A percentile compares a stretch with the other conserved stretches of the same genome.
phyloP scores from a whole-genome alignment of 2,329 filamentous ascomycete species.

The Polychaeton citri region DNA sequence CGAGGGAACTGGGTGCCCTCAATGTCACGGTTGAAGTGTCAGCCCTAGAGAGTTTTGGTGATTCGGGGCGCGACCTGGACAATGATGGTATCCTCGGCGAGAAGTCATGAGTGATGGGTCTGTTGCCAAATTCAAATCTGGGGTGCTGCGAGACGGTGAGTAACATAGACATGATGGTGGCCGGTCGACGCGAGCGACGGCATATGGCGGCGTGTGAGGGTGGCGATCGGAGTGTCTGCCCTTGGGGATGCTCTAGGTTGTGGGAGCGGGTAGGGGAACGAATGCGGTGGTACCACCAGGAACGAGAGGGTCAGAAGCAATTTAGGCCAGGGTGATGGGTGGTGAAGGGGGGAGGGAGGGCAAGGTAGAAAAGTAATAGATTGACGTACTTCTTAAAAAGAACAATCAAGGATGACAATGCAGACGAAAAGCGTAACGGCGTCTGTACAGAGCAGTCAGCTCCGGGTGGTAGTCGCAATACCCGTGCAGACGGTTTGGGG shows the following conservation, averaged over 20 bases:
- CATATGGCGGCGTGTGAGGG: background rate
- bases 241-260: too few relatives aligned
- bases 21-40: slow-evolving; percentile 27
- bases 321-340: too few relatives aligned
- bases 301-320: too few relatives aligned
- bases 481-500: too few relatives aligned
- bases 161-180: slow-evolving; percentile 27
- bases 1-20: slow-evolving; percentile 4
- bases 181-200: background rate
- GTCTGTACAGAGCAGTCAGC: too few relatives aligned
- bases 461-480: too few relatives aligned
- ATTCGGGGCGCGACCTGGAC: slow-evolving; percentile 27
- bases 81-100: slow-evolving; percentile 25
- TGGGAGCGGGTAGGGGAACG: too few relatives aligned
- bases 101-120: slow-evolving; percentile 33
- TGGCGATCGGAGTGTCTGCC: background rate
- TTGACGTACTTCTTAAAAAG: too few relatives aligned
- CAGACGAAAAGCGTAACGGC: too few relatives aligned
- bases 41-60: slow-evolving; percentile 25
- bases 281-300: background rate
- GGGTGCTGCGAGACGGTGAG: slow-evolving; percentile 37
- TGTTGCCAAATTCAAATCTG: slow-evolving; percentile 34
- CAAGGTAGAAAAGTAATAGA: too few relatives aligned
- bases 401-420: too few relatives aligned
- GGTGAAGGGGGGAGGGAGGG: too few relatives aligned